A percentile compares a stretch with the other conserved stretches of the same genome.
Conservation (phyloP, 164 flowering plant genomes). For the Macadamia integrifolia region DNA sequence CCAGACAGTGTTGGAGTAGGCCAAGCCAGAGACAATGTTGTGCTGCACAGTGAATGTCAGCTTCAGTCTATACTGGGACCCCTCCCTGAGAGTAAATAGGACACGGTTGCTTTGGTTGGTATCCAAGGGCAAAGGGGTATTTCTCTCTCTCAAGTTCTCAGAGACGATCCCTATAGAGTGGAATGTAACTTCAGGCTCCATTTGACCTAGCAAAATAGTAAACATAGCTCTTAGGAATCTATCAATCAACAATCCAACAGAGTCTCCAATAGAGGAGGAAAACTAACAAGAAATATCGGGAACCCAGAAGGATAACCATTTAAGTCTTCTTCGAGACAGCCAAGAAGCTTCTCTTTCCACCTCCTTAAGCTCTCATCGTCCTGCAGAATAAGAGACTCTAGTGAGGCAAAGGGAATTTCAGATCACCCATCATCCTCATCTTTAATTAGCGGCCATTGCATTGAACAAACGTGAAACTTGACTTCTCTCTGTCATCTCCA, state of each 20-base stretch:
- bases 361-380: constrained; percentile 85
- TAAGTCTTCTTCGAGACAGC: constrained; percentile 53
- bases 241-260: not conserved
- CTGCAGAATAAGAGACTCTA: constrained; percentile 23
- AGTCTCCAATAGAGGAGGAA: not conserved
- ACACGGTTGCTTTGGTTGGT: constrained; percentile 25
- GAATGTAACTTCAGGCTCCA: constrained; percentile 70
- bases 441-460: not conserved
- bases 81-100: constrained; percentile 59
- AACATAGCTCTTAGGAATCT: not conserved
- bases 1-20: constrained; percentile 74
- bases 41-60: constrained; percentile 55
- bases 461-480: not conserved
- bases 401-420: not conserved
- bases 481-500: not conserved
- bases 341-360: constrained; percentile 86
- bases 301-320: constrained; percentile 30
- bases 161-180: constrained; percentile 63
- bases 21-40: constrained; percentile 70
- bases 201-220: constrained; percentile 36
- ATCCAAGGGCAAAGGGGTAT: constrained; percentile 39
- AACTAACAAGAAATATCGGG: not conserved
- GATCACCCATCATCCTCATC: not conserved
- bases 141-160: constrained; percentile 42
- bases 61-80: constrained; percentile 56